A percentile compares a stretch with the other conserved stretches of the same genome.
Evolutionary conservation across 2,329 filamentous ascomycete species (phyloP).

Genomic region (Fusarium verrucosum): DNA sequence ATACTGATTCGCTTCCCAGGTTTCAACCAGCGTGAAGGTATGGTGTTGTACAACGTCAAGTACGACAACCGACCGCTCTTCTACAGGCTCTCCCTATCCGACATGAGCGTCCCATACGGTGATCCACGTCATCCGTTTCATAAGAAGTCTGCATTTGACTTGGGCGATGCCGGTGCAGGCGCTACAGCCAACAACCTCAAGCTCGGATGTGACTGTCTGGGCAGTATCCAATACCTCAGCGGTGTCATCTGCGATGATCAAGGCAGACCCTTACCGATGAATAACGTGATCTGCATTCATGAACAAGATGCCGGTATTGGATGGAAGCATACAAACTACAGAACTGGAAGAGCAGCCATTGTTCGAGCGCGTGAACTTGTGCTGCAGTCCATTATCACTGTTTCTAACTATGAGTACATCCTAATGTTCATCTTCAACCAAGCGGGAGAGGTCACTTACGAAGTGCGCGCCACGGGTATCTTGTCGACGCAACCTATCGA

Average conservation of each 20-base stretch:
- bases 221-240: constrained; percentile 72
- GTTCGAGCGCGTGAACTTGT: constrained; percentile 70
- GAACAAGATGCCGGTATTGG: constrained; percentile 75
- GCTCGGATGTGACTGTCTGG: constrained; percentile 76
- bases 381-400: constrained; percentile 73
- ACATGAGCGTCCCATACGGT: constrained; percentile 76
- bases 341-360: constrained; percentile 68
- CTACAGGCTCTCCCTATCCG: constrained; percentile 73
- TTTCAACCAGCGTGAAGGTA: constrained; percentile 76
- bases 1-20: constrained; percentile 31
- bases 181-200: constrained; percentile 73
- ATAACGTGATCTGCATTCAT: constrained; percentile 73
- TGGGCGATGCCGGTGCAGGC: constrained; percentile 75
- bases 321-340: constrained; percentile 78
- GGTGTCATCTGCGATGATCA: constrained; percentile 61
- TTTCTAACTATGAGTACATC: constrained; percentile 57
- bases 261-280: constrained; percentile 61
- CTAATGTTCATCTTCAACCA: constrained; percentile 66
- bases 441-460: constrained; percentile 67
- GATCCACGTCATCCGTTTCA: constrained; percentile 73
- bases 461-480: constrained; percentile 73
- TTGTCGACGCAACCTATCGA: constrained; percentile 69
- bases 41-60: constrained; percentile 74
- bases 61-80: constrained; percentile 73
- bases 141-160: constrained; percentile 76